A percentile compares a stretch with the other conserved stretches of the same genome.
Evolutionary conservation across 257 asterid species (phyloP).

Genomic region (Leonotis leonurus): DNA sequence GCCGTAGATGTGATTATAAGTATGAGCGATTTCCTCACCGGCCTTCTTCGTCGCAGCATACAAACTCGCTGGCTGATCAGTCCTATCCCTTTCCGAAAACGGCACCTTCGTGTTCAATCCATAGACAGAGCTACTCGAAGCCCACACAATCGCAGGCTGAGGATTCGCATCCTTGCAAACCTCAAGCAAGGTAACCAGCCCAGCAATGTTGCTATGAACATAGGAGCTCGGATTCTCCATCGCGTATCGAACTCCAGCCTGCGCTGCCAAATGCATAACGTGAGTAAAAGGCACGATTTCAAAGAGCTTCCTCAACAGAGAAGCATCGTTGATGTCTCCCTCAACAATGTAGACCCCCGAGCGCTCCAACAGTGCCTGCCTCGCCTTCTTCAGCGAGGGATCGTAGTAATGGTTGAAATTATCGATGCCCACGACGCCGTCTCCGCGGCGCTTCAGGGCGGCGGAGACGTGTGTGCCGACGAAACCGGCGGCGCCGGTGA

Average conservation of each 20-base stretch:
- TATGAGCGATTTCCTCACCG: conserved; percentile 92
- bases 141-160: conserved; percentile 97
- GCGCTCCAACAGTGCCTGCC: conserved; percentile 70
- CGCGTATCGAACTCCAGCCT: conserved; percentile 95
- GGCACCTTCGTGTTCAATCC: conserved; percentile 91
- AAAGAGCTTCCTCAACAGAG: conserved; percentile 64
- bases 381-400: conserved; percentile 65
- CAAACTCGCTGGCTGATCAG: conserved; percentile 93
- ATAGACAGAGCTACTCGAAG: conserved; percentile 94
- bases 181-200: conserved; percentile 75
- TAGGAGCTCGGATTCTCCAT: conserved; percentile 98
- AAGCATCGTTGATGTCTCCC: conserved; percentile 75
- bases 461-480: conserved; percentile 91
- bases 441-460: conserved; percentile 94
- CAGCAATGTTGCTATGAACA: conserved; percentile 95
- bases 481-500: conserved; percentile 96
- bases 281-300: conserved; percentile 77
- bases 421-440: conserved; percentile 84
- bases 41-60: conserved; percentile 98
- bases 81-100: conserved; percentile 76
- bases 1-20: conserved; percentile 86
- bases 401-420: conserved; percentile 82
- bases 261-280: conserved; percentile 98
- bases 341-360: conserved; percentile 89
- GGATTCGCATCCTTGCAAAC: conserved; percentile 81